A percentile compares a stretch with the other conserved stretches of the same genome.
These are phyloP conservation scores for Pythium utonaiense DNA, from an alignment of 352 stramenopile genomes.

Conservation along the genomic window DNA sequence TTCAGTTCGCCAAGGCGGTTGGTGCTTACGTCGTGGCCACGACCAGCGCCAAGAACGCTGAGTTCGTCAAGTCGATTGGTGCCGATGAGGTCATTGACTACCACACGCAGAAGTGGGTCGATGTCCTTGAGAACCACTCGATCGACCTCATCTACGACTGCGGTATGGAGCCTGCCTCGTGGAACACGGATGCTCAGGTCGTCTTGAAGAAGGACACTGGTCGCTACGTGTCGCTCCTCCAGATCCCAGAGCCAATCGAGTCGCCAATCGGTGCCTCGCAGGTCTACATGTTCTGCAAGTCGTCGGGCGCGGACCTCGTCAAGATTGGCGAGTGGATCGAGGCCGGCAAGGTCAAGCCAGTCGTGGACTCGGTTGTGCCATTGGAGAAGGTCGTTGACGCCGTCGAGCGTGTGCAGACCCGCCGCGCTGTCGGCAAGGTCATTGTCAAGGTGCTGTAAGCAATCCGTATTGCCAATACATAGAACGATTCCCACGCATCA, in stretches of 20 bases:
- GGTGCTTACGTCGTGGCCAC: constrained; percentile 26
- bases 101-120: constrained; percentile 32
- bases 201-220: constrained; percentile 32
- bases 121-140: constrained; percentile 21
- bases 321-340: constrained; percentile 39
- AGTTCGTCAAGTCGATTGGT: constrained; percentile 30
- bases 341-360: constrained; percentile 27
- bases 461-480: too few relatives aligned
- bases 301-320: constrained; percentile 28
- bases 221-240: constrained; percentile 34
- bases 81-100: constrained; percentile 46
- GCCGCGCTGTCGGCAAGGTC: constrained; percentile 32
- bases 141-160: constrained; percentile 24
- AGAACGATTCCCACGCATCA: too few relatives aligned
- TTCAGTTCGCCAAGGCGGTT: constrained; percentile 15
- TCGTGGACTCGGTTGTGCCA: constrained; percentile 35
- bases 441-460: constrained; percentile 15
- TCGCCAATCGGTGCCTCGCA: constrained; percentile 35
- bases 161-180: constrained; percentile 26
- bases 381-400: constrained; percentile 43
- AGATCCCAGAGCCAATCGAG: constrained; percentile 39
- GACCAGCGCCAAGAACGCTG: constrained; percentile 30
- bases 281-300: constrained; percentile 14
- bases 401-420: constrained; percentile 35
- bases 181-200: constrained; percentile 33